Evolutionary conservation across 169 alveolate genomes (phyloP).

Genomic region (Pseudocohnilembus persalinus): DNA sequence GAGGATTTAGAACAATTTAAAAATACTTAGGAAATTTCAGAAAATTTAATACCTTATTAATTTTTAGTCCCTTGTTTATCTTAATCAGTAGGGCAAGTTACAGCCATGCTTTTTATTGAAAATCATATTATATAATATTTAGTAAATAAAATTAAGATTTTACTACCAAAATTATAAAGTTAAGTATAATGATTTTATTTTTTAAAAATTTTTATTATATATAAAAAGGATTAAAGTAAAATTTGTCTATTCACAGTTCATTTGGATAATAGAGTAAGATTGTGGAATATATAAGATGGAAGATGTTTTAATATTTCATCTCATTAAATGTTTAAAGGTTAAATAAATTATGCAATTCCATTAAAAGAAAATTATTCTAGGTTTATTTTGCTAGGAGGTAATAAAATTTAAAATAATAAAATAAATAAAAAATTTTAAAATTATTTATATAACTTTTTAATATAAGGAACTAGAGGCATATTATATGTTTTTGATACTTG

Average conservation of each 20-base stretch:
- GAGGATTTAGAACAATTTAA: too few relatives aligned
- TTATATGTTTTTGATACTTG: background rate
- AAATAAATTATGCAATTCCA: background rate
- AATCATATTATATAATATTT: background rate
- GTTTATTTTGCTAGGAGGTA: constrained; percentile 14
- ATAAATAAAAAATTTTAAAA: too few relatives aligned
- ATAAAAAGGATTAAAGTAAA: background rate
- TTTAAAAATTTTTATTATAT: background rate
- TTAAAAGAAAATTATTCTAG: background rate
- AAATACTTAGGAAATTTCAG: too few relatives aligned
- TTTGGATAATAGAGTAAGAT: constrained; percentile 40
- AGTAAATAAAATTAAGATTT: background rate
- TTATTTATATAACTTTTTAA: too few relatives aligned
- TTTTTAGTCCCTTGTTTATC: constrained; percentile 18
- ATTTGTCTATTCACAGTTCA: constrained; percentile 28
- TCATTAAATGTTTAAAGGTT: constrained; percentile 11
- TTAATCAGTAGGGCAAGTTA: constrained; percentile 17
- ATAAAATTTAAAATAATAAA: background rate
- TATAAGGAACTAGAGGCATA: background rate
- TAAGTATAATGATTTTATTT: background rate
- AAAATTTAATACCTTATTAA: background rate
- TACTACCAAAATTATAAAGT: background rate
- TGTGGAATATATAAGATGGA: constrained; percentile 46
- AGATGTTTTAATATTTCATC: constrained; percentile 38
- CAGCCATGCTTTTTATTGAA: constrained; percentile 3